A percentile compares a stretch with the other conserved stretches of the same genome.
phyloP scores from a whole-genome alignment of 2,329 filamentous ascomycete genomes.

The Aspergillus melleus region DNA sequence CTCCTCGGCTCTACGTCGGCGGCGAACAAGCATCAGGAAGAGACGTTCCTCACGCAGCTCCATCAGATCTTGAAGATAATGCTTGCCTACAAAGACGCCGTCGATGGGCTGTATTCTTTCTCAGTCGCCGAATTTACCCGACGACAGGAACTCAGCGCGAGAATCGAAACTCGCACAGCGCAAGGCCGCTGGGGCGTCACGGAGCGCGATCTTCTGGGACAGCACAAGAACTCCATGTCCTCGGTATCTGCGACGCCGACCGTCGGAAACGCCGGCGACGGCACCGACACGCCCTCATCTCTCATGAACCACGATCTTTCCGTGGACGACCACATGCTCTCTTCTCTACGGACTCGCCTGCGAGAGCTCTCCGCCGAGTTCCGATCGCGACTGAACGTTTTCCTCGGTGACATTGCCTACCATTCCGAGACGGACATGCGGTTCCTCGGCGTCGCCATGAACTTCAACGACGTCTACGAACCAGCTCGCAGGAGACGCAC shows the following conservation, averaged over 20 bases:
- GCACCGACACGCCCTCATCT: constrained; percentile 42
- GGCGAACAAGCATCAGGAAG: constrained; percentile 56
- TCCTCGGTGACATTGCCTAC: constrained; percentile 87
- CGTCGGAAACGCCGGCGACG: constrained; percentile 23
- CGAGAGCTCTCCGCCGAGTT: constrained; percentile 74
- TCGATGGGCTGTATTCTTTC: constrained; percentile 93
- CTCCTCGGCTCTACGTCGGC: constrained; percentile 69
- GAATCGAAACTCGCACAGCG: constrained; percentile 66
- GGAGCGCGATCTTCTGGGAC: constrained; percentile 50
- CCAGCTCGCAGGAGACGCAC: constrained; percentile 63
- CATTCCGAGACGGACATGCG: constrained; percentile 94
- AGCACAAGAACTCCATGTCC: constrained; percentile 24
- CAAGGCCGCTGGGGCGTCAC: constrained; percentile 64
- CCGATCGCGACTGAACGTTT: constrained; percentile 70
- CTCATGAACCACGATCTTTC: constrained; percentile 33
- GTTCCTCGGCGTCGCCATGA: constrained; percentile 96
- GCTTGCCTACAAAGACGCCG: constrained; percentile 88
- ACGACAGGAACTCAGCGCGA: constrained; percentile 80
- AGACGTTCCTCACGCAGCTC: constrained; percentile 84
- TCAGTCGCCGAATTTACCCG: constrained; percentile 91
- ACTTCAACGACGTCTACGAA: constrained; percentile 96
- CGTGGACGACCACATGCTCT: constrained; percentile 65
- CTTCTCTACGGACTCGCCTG: constrained; percentile 72
- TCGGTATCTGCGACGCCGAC: constrained; percentile 30
- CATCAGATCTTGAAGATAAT: constrained; percentile 91